These are phyloP conservation scores for Juncus inflexus DNA, from an alignment of 176 grass and related monocot genomes.

Conservation along the genomic window DNA sequence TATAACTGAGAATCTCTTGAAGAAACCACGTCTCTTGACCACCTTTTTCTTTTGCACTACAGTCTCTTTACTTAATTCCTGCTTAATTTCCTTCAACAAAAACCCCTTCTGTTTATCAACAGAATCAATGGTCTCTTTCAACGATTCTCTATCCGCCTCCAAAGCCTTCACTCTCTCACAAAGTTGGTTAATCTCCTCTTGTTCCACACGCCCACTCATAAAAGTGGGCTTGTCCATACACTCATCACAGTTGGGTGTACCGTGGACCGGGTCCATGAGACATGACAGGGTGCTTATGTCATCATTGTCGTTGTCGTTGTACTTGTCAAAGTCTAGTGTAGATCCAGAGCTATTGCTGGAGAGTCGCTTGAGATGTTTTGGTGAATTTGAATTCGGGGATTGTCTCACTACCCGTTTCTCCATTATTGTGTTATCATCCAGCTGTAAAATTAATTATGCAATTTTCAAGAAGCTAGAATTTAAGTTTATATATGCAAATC, in stretches of 20 bases:
- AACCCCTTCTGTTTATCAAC: conserved; percentile 61
- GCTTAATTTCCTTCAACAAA: conserved; percentile 64
- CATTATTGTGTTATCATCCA: conserved; percentile 21
- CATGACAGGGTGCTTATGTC: conserved; percentile 43
- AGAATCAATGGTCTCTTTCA: conserved; percentile 65
- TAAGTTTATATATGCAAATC: no score
- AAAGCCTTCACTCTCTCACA: conserved; percentile 50
- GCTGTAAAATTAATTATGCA: conserved; percentile 13
- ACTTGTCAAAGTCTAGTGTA: conserved; percentile 21
- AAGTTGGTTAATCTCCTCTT: conserved; percentile 59
- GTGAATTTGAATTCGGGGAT: conserved; percentile 11
- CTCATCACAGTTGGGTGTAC: conserved; percentile 34
- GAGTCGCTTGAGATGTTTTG: not conserved
- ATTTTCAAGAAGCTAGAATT: no score
- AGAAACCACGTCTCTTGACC: conserved; percentile 36
- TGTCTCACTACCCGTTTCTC: conserved; percentile 26
- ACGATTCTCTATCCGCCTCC: conserved; percentile 69
- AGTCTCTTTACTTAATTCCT: conserved; percentile 53
- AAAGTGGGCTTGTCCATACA: not conserved
- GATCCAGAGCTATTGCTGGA: conserved; percentile 14
- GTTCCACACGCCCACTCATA: conserved; percentile 19
- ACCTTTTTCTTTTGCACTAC: conserved; percentile 32
- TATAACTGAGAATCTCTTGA: conserved; percentile 39
- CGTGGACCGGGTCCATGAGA: conserved; percentile 57
- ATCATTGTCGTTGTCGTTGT: conserved; percentile 22